These are phyloP conservation scores for Ilex paraguariensis DNA, from an alignment of 305 asterid genomes.

Conservation along the genomic window DNA sequence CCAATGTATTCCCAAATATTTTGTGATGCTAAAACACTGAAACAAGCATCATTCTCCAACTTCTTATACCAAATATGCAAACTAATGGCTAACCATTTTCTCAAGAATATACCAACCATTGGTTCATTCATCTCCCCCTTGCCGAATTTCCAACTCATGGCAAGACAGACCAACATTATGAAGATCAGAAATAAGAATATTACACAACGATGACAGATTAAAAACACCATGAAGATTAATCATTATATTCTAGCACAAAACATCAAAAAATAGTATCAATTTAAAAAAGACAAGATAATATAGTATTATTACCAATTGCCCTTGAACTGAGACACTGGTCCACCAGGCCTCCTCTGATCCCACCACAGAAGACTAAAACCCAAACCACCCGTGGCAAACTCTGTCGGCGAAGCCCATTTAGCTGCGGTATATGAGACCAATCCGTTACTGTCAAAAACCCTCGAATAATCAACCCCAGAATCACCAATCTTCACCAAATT, in stretches of 20 bases:
- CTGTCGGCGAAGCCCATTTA: conserved; percentile 84
- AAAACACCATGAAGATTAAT: too few relatives aligned
- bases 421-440: conserved; percentile 66
- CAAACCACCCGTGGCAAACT: conserved; percentile 80
- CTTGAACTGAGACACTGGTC: conserved; percentile 70
- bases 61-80: too few relatives aligned
- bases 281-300: not conserved
- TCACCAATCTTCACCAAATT: conserved; percentile 43
- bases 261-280: too few relatives aligned
- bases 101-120: too few relatives aligned
- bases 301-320: conserved; percentile 52
- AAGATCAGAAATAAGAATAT: too few relatives aligned
- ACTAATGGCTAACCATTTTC: too few relatives aligned
- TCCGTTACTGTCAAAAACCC: conserved; percentile 63
- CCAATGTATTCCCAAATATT: too few relatives aligned
- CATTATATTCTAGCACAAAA: too few relatives aligned
- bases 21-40: too few relatives aligned
- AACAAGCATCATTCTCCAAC: too few relatives aligned
- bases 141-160: not conserved
- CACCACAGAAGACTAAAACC: conserved; percentile 92
- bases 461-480: conserved; percentile 34
- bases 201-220: not conserved
- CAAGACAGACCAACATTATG: not conserved
- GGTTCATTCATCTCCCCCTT: too few relatives aligned
- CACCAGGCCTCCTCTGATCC: conserved; percentile 78